These are phyloP conservation scores for Pythium diclinum DNA, from an alignment of 352 stramenopile genomes.

Conservation along the genomic window DNA sequence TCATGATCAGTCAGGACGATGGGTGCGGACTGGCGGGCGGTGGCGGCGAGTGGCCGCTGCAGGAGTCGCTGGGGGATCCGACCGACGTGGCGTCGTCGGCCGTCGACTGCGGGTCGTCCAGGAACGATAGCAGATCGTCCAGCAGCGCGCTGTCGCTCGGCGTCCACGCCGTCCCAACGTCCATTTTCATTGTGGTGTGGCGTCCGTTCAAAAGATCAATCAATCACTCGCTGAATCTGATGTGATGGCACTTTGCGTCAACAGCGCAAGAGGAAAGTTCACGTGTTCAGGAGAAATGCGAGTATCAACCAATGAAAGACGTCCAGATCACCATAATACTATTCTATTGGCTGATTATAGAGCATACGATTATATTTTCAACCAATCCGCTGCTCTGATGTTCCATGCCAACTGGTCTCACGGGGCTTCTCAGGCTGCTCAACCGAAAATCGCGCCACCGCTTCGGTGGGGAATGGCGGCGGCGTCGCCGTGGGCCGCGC, in stretches of 20 bases:
- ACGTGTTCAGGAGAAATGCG: neutral
- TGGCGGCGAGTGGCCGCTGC: neutral
- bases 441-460: too few relatives aligned
- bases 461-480: neutral
- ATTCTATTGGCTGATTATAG: too few relatives aligned
- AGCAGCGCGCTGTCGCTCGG: neutral
- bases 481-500: neutral
- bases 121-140: conserved; percentile 4
- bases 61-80: neutral
- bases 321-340: too few relatives aligned
- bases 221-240: neutral
- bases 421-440: too few relatives aligned
- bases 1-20: neutral
- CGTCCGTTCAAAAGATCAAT: neutral
- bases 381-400: too few relatives aligned
- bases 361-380: too few relatives aligned
- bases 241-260: neutral
- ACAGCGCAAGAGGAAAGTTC: neutral
- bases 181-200: neutral
- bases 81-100: neutral
- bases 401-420: too few relatives aligned
- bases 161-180: neutral
- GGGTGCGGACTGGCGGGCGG: neutral
- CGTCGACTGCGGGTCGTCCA: neutral
- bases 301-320: neutral